Percentiles rank a stretch among this genome's conserved stretches.
Conservation (phyloP, 2,329 filamentous ascomycete genomes). For the Paradendryphiella salina region DNA sequence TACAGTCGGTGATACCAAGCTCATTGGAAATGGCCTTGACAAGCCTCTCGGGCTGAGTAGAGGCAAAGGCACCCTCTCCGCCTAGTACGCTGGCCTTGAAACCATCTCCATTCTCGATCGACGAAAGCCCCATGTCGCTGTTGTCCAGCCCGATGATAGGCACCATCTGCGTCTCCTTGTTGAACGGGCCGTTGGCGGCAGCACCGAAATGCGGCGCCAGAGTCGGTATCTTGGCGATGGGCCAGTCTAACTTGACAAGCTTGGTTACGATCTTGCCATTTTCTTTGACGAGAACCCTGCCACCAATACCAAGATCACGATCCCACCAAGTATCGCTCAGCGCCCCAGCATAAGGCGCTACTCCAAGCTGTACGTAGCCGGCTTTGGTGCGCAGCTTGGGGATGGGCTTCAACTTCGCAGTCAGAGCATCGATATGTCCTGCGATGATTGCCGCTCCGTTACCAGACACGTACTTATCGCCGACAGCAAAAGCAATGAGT, state of each 20-base stretch:
- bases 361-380: constrained; percentile 85
- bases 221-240: constrained; percentile 85
- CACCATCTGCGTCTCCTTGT: constrained; percentile 90
- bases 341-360: constrained; percentile 88
- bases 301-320: constrained; percentile 86
- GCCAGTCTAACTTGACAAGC: constrained; percentile 91
- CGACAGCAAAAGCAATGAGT: constrained; percentile 82
- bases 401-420: constrained; percentile 86
- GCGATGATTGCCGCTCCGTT: constrained; percentile 88
- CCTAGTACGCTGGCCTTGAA: constrained; percentile 56
- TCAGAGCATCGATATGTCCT: constrained; percentile 90
- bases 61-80: constrained; percentile 70
- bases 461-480: constrained; percentile 76
- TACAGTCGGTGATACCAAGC: constrained; percentile 70
- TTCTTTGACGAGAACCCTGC: constrained; percentile 82
- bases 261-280: constrained; percentile 75
- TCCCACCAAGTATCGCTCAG: constrained; percentile 96
- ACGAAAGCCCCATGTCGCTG: constrained; percentile 55
- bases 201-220: constrained; percentile 92
- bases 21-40: constrained; percentile 80
- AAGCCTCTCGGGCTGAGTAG: constrained; percentile 81
- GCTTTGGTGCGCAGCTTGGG: constrained; percentile 81
- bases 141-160: constrained; percentile 90
- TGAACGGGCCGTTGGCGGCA: constrained; percentile 67
- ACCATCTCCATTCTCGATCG: constrained; percentile 41